These are phyloP conservation scores for Spergularia azorica DNA, from an alignment of 179 eudicot genomes.

Conservation along the genomic window DNA sequence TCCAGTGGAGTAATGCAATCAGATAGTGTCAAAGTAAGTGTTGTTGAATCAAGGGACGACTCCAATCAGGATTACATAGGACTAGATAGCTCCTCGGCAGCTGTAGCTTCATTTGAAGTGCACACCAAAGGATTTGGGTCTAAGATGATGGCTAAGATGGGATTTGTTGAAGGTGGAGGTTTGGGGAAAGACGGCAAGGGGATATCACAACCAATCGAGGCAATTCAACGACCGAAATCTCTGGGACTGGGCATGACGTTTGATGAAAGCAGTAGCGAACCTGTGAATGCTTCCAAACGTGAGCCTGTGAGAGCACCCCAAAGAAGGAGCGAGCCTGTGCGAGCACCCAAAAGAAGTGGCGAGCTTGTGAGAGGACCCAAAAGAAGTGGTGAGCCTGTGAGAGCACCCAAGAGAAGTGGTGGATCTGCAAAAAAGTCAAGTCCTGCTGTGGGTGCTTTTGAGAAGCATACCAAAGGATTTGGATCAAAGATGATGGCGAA, in stretches of 20 bases:
- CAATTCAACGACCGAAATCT: constrained; percentile 76
- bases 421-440: constrained; percentile 27
- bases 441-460: constrained; percentile 60
- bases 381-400: constrained; percentile 19
- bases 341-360: not conserved
- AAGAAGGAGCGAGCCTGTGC: not conserved
- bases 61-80: constrained; percentile 31
- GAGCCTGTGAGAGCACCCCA: not conserved
- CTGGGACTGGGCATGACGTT: constrained; percentile 82
- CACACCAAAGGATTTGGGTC: constrained; percentile 98
- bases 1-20: constrained; percentile 71
- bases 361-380: constrained; percentile 3
- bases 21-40: constrained; percentile 36
- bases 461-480: constrained; percentile 92
- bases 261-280: constrained; percentile 40
- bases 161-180: constrained; percentile 78
- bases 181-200: constrained; percentile 91
- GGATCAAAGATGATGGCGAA: constrained; percentile 98
- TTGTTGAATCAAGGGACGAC: constrained; percentile 27
- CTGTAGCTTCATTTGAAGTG: constrained; percentile 76
- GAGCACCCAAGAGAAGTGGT: constrained; percentile 21
- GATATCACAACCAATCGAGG: constrained; percentile 75
- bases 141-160: constrained; percentile 99
- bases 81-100: constrained; percentile 28
- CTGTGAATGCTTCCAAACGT: constrained; percentile 16